phyloP scores from a whole-genome alignment of 1,284 basidiomycete genomes.

The Moesziomyces globuligerus region DNA sequence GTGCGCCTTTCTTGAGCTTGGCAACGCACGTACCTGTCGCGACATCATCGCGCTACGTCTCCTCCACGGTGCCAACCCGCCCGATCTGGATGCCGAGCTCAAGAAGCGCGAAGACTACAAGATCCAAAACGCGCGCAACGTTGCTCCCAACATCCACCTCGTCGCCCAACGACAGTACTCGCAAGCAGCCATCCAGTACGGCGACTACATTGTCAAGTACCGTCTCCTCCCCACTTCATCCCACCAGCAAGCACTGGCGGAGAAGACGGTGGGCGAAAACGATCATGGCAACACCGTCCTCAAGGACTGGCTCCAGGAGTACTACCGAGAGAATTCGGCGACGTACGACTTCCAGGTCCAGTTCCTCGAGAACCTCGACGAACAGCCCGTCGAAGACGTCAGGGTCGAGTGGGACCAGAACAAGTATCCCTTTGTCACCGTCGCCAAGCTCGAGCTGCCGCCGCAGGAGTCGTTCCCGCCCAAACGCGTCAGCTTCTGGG shows the following conservation, averaged over 20 bases:
- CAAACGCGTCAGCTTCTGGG: slow-evolving; percentile 53
- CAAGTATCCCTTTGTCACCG: slow-evolving; percentile 55
- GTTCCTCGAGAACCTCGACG: slow-evolving; percentile 54
- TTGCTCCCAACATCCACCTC: slow-evolving; percentile 48
- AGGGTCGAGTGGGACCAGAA: slow-evolving; percentile 51
- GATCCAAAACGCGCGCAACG: slow-evolving; percentile 51
- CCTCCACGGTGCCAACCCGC: slow-evolving; percentile 37
- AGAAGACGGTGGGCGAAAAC: slow-evolving; percentile 23
- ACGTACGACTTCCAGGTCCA: slow-evolving; percentile 58
- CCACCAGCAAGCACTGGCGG: slow-evolving; percentile 31
- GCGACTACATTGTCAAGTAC: slow-evolving; percentile 61
- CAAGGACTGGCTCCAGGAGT: slow-evolving; percentile 33
- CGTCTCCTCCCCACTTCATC: slow-evolving; percentile 43
- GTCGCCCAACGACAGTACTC: slow-evolving; percentile 52
- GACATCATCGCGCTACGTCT: slow-evolving; percentile 48
- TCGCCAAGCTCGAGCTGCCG: slow-evolving; percentile 51
- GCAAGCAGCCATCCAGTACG: slow-evolving; percentile 56
- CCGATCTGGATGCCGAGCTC: slow-evolving; percentile 37
- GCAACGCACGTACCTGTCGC: slow-evolving; percentile 29
- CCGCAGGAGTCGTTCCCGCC: slow-evolving; percentile 54
- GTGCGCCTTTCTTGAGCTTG: slow-evolving; percentile 36
- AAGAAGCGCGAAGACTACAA: slow-evolving; percentile 52
- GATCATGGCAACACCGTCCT: slow-evolving; percentile 42
- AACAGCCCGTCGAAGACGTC: slow-evolving; percentile 57
- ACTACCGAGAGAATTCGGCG: slow-evolving; percentile 35